Percentiles rank a stretch among this genome's conserved stretches.
Conservation (phyloP, 768 basidiomycete genomes). For the Filobasidium wieringae region DNA sequence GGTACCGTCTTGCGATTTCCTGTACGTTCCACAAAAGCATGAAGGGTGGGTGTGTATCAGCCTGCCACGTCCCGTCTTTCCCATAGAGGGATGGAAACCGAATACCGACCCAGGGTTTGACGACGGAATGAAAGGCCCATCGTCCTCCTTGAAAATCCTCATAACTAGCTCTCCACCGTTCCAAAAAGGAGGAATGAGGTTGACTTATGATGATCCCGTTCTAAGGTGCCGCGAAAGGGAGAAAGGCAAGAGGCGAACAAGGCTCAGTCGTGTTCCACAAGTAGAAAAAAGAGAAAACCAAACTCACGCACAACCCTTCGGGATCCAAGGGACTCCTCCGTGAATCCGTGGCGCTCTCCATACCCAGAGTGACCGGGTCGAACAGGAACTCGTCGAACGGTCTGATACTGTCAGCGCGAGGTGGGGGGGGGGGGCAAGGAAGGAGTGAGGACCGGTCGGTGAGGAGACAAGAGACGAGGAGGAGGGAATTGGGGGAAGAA, state of each 20-base stretch:
- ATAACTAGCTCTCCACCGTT: slow-evolving; percentile 35
- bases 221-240: no score
- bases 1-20: slow-evolving; percentile 34
- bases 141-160: slow-evolving; percentile 28
- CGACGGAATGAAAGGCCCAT: slow-evolving; percentile 36
- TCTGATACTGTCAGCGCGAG: slow-evolving; percentile 20
- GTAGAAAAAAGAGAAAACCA: no score
- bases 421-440: no score
- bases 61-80: no score
- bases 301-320: slow-evolving; percentile 36
- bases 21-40: slow-evolving; percentile 2
- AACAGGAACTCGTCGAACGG: slow-evolving; percentile 33
- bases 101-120: slow-evolving; percentile 32
- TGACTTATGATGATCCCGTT: slow-evolving; percentile 37
- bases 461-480: background rate
- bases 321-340: slow-evolving; percentile 27
- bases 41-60: no score
- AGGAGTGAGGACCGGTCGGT: no score
- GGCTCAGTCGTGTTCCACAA: no score
- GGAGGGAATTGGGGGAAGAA: background rate
- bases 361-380: slow-evolving; percentile 31
- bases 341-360: slow-evolving; percentile 36
- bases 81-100: background rate
- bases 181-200: slow-evolving; percentile 32
- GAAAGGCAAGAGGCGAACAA: no score